Percentiles rank a stretch among this genome's conserved stretches.
These are phyloP conservation scores for Pythium angustatum DNA, from an alignment of 352 stramenopile species.

Conservation along the genomic window DNA sequence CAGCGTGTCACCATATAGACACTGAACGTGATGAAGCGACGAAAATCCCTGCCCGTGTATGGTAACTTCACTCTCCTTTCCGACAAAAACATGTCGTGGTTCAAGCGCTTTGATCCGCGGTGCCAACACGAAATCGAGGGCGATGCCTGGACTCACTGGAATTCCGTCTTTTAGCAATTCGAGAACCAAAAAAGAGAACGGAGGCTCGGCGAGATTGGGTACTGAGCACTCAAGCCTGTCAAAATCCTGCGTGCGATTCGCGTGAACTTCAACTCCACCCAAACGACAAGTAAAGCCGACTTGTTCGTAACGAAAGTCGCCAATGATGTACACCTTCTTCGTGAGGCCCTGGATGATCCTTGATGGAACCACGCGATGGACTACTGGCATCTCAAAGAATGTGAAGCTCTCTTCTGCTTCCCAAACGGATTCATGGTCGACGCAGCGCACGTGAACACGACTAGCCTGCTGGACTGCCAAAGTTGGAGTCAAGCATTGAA, in stretches of 20 bases:
- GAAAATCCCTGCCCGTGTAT: constrained; percentile 28
- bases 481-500: constrained; percentile 6
- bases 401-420: constrained; percentile 2
- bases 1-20: constrained; percentile 25
- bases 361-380: constrained; percentile 22
- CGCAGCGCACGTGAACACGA: constrained; percentile 11
- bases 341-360: constrained; percentile 14
- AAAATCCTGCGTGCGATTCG: background rate
- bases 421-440: background rate
- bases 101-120: constrained; percentile 3
- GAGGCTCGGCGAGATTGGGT: constrained; percentile 2
- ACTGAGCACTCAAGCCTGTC: constrained; percentile 13
- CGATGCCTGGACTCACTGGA: constrained; percentile 15
- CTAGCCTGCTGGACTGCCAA: background rate
- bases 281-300: constrained; percentile 15
- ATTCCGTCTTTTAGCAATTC: constrained; percentile 26
- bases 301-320: constrained; percentile 15
- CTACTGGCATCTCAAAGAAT: background rate
- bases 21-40: constrained; percentile 16
- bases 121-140: constrained; percentile 17
- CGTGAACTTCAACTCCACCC: constrained; percentile 13
- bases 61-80: background rate
- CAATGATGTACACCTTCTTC: constrained; percentile 16
- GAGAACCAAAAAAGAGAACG: constrained; percentile 18
- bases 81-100: constrained; percentile 10